A percentile compares a stretch with the other conserved stretches of the same genome.
phyloP scores from a whole-genome alignment of 176 grass and related monocot species.

The Oryza glaberrima region DNA sequence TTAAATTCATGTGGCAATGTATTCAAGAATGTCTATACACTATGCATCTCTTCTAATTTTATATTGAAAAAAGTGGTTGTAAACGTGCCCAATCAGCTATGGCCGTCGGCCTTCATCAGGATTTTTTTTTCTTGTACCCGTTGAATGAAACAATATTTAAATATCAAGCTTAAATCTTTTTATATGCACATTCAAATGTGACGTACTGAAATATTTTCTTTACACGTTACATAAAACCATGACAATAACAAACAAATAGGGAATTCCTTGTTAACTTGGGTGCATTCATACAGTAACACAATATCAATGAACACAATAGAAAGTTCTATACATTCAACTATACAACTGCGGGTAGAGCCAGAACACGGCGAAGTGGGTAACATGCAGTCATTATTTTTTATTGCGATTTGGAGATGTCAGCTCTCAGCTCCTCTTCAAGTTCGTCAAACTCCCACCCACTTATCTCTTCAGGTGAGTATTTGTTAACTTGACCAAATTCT shows the following conservation, averaged over 20 bases:
- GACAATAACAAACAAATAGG: constrained; percentile 50
- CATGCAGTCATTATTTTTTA: constrained; percentile 32
- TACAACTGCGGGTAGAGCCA: background rate
- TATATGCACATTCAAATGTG: background rate
- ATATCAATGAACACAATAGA: constrained; percentile 24
- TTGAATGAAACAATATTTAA: background rate
- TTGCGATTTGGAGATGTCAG: constrained; percentile 49
- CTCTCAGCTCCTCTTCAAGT: constrained; percentile 80
- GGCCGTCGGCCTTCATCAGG: too few relatives aligned
- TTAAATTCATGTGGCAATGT: too few relatives aligned
- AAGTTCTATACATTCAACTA: constrained; percentile 45
- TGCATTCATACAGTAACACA: background rate
- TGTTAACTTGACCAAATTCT: constrained; percentile 66
- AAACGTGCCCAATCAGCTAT: too few relatives aligned
- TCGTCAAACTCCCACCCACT: constrained; percentile 95
- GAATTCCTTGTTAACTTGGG: constrained; percentile 11
- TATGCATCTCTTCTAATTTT: too few relatives aligned
- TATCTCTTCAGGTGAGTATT: constrained; percentile 69
- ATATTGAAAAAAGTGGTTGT: too few relatives aligned
- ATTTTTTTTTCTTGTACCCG: too few relatives aligned
- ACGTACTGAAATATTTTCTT: constrained; percentile 5
- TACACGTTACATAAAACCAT: background rate
- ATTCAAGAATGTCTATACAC: too few relatives aligned
- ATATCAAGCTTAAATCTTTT: background rate
- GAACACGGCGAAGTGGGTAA: background rate